Evolutionary conservation across 192 early-diverging fungal species (phyloP), one percentile per base, ranked within the genome.

Genomic region (Haplosporangium gracile): DNA sequence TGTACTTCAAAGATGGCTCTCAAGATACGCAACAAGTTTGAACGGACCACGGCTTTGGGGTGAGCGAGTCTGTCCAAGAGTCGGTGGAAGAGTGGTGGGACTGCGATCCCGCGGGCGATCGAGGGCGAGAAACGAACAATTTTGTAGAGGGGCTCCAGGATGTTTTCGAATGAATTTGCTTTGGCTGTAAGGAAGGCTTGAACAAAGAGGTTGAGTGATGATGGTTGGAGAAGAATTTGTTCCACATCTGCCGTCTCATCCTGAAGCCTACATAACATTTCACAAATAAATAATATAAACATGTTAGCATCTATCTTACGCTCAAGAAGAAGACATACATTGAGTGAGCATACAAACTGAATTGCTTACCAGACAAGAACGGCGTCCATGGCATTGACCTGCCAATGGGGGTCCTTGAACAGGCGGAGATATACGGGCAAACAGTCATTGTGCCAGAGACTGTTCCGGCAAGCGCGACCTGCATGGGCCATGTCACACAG

Each of bases 401-500:
- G 90, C 92, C 92, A 93, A 38, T 90, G 89, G 9, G 89, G 80
- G 78, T 93, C 92, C 34, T 79, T 89, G 68, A 94, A 85, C 43
- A 94, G 77, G 15, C 70, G 72, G 29, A 94, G 55, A 68, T 93
- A 94, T 4, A 87, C 77, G 5, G 80, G 79, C 22, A 93, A 51
- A 38, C 75, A 89, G 55, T 90, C 82, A 74, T 88, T 78, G 71
- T 74, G 69, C 91, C 92, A 91, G 26, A 94, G 78, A 38, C 89
- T 74, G 34, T 89, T 81, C 29, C 91, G 77, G 70, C 91, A 92
- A 29, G 63, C 80, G 16, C 81, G 70, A 24, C 91, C 92, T 13
- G 88, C 91, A 72, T 94, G 92, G 0, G 91, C 91, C 81, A 94
- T 77, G 55, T 94, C 93, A 60, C 91, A 92, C 29, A 94, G 74